Conservation (phyloP, 2,329 filamentous ascomycete genomes). For the Trichoderma sp. region DNA sequence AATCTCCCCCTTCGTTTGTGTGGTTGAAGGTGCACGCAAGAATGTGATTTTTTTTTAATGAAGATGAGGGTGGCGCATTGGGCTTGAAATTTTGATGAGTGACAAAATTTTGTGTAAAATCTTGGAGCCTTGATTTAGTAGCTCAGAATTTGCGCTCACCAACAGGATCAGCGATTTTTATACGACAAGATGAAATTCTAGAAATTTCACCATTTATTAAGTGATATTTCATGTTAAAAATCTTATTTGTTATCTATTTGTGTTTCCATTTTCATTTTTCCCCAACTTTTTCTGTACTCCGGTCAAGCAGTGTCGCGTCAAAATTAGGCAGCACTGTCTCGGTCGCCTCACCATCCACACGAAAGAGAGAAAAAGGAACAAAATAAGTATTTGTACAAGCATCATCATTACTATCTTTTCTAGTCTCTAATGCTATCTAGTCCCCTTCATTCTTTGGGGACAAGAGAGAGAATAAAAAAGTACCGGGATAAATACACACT, state of each 20-base stretch:
- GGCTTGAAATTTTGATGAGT: neutral
- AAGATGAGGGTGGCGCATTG: neutral
- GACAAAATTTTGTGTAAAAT: slow-evolving; percentile 8
- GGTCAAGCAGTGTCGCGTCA: neutral
- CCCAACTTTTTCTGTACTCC: neutral
- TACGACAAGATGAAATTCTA: too few relatives aligned
- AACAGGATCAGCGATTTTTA: neutral
- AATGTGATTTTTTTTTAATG: neutral
- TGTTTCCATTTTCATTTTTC: neutral
- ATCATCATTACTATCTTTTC: slow-evolving; percentile 14
- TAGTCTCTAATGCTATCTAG: slow-evolving; percentile 19
- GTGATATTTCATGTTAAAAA: neutral
- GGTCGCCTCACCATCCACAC: neutral
- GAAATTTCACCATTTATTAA: neutral
- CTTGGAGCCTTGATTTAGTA: neutral
- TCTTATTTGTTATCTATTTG: neutral
- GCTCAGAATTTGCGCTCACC: neutral
- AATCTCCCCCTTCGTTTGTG: neutral
- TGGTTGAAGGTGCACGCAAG: neutral
- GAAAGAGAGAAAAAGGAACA: neutral
- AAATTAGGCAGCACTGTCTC: neutral
- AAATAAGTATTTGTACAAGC: neutral
- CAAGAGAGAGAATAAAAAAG: slow-evolving; percentile 17
- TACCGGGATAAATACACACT: slow-evolving; percentile 22
- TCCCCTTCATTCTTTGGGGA: slow-evolving; percentile 24